A percentile compares a stretch with the other conserved stretches of the same genome.
These are phyloP conservation scores for Picochlorum sp. DNA, from an alignment of 139 green algal species.

Conservation along the genomic window DNA sequence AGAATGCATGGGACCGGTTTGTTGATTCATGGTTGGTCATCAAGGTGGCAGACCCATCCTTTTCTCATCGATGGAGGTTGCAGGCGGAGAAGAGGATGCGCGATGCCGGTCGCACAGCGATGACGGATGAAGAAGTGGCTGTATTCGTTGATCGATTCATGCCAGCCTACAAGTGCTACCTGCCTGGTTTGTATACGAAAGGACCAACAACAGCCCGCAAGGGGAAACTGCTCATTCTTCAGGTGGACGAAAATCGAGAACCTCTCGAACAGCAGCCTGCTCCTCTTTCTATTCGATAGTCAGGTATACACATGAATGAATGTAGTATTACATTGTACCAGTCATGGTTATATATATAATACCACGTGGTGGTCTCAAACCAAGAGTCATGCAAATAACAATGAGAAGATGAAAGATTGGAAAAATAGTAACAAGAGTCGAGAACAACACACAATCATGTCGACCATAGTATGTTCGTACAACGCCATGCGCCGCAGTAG, in stretches of 20 bases:
- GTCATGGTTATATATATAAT: no score
- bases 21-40: slow-evolving; percentile 95
- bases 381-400: no score
- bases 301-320: no score
- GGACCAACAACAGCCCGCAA: slow-evolving; percentile 62
- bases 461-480: no score
- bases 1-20: slow-evolving; percentile 57
- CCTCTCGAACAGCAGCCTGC: neutral
- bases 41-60: slow-evolving; percentile 63
- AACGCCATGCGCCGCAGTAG: neutral
- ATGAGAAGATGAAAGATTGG: no score
- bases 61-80: slow-evolving; percentile 63
- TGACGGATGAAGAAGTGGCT: slow-evolving; percentile 80
- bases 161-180: slow-evolving; percentile 93
- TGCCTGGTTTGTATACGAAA: slow-evolving; percentile 62
- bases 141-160: slow-evolving; percentile 94
- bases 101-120: slow-evolving; percentile 67
- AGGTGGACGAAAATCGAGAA: slow-evolving; percentile 51
- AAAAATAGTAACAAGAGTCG: no score
- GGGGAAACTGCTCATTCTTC: slow-evolving; percentile 56
- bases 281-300: neutral
- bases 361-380: no score
- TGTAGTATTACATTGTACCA: no score
- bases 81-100: slow-evolving; percentile 88
- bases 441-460: no score